These are phyloP conservation scores for Cadophora sp. DNA, from an alignment of 2,329 filamentous ascomycete species.

Conservation along the genomic window DNA sequence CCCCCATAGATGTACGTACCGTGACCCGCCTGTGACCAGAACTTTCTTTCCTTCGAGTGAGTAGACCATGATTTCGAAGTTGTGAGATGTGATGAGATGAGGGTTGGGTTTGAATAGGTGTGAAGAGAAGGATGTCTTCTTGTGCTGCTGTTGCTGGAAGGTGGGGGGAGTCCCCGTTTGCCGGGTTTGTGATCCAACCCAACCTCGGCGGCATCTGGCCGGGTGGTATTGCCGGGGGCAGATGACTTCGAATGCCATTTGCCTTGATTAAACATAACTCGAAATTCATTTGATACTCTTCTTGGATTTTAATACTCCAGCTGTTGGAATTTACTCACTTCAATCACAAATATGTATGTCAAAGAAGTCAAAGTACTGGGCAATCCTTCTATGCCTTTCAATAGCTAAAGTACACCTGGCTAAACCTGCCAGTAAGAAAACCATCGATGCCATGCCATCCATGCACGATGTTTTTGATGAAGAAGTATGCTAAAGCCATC, in stretches of 20 bases:
- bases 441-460: slow-evolving; percentile 27
- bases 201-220: neutral
- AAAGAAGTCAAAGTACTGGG: slow-evolving; percentile 37
- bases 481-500: slow-evolving; percentile 38
- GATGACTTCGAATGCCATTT: neutral
- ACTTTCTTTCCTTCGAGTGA: slow-evolving; percentile 66
- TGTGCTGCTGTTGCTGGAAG: neutral
- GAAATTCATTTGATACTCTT: neutral
- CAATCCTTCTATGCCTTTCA: slow-evolving; percentile 46
- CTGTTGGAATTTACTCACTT: neutral
- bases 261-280: neutral
- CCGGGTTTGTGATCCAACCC: slow-evolving; percentile 10
- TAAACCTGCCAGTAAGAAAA: slow-evolving; percentile 32
- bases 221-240: neutral
- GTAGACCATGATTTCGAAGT: slow-evolving; percentile 70
- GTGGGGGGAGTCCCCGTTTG: neutral
- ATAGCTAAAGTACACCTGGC: slow-evolving; percentile 39
- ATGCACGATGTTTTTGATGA: slow-evolving; percentile 28
- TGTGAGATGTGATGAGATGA: neutral
- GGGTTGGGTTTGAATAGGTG: too few relatives aligned
- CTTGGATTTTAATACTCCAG: neutral
- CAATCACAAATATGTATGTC: slow-evolving; percentile 5
- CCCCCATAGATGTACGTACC: slow-evolving; percentile 51
- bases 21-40: slow-evolving; percentile 68
- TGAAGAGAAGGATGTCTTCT: neutral